These are phyloP conservation scores for Wickerhamomyces bisporus DNA, from an alignment of 805 yeast species.

Conservation along the genomic window DNA sequence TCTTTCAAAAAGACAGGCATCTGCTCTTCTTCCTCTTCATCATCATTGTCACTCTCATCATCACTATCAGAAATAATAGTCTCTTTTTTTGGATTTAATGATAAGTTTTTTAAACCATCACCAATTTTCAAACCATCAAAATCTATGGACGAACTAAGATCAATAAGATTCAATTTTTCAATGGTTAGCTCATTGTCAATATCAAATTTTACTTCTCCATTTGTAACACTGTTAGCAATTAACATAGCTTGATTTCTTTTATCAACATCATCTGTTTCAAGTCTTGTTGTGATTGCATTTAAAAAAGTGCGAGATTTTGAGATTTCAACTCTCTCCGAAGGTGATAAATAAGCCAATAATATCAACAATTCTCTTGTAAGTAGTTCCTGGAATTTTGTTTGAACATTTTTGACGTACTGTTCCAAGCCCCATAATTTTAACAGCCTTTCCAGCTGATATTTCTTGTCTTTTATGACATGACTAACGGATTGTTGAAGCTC, in stretches of 20 bases:
- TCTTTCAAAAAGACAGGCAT: conserved; percentile 72
- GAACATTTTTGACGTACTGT: conserved; percentile 31
- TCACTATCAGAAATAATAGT: conserved; percentile 19
- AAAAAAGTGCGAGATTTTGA: conserved; percentile 38
- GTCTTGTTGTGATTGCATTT: conserved; percentile 45
- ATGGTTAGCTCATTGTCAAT: conserved; percentile 19
- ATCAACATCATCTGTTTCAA: conserved; percentile 43
- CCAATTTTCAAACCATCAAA: conserved; percentile 13
- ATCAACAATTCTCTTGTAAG: conserved; percentile 44
- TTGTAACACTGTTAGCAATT: conserved; percentile 45
- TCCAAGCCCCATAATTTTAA: conserved; percentile 33
- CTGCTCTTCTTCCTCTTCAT: neutral
- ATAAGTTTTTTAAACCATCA: conserved; percentile 6
- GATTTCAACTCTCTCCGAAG: conserved; percentile 23
- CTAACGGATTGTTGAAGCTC: conserved; percentile 13
- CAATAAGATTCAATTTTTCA: conserved; percentile 5
- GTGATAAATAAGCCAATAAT: conserved; percentile 23
- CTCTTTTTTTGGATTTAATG: conserved; percentile 7
- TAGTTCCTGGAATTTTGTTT: conserved; percentile 39
- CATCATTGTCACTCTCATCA: conserved; percentile 16
- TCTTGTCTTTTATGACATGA: conserved; percentile 3
- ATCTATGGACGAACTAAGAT: conserved; percentile 6
- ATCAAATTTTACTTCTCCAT: conserved; percentile 25
- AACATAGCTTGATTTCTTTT: conserved; percentile 50
- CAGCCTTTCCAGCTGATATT: conserved; percentile 4